Evolutionary conservation across 2,329 filamentous ascomycete species (phyloP).

Genomic region (Fusarium verrucosum): DNA sequence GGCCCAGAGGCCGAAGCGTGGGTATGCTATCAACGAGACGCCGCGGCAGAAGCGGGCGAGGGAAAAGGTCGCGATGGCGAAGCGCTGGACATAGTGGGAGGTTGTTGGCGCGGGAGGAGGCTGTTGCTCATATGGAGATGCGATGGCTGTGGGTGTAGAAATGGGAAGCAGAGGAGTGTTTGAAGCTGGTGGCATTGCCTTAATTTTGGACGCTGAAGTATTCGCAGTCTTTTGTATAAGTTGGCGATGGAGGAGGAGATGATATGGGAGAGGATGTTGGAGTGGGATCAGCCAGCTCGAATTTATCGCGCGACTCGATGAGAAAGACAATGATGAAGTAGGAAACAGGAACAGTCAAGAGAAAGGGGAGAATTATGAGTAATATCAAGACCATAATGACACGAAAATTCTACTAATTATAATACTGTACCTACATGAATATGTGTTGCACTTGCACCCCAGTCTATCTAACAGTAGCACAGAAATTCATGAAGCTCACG

Average conservation of each 20-base stretch:
- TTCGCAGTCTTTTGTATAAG: background rate
- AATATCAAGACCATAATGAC: slow-evolving; percentile 21
- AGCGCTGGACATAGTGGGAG: slow-evolving; percentile 34
- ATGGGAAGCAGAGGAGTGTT: slow-evolving; percentile 42
- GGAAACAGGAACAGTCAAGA: slow-evolving; percentile 11
- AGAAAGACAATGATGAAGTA: slow-evolving; percentile 12
- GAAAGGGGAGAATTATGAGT: slow-evolving; percentile 12
- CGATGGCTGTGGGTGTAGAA: slow-evolving; percentile 37
- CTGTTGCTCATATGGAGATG: slow-evolving; percentile 10
- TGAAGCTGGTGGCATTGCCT: slow-evolving; percentile 34
- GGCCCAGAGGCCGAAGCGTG: slow-evolving; percentile 44
- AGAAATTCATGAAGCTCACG: slow-evolving; percentile 35
- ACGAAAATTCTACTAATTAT: background rate
- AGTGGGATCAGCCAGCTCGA: slow-evolving; percentile 16
- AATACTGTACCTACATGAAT: background rate
- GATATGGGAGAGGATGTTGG: background rate
- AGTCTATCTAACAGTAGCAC: background rate
- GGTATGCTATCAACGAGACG: slow-evolving; percentile 43
- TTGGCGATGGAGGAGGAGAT: background rate
- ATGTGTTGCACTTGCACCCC: background rate
- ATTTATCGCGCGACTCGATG: slow-evolving; percentile 11
- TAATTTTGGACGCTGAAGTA: background rate
- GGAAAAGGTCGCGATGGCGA: slow-evolving; percentile 40
- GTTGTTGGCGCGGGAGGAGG: slow-evolving; percentile 17
- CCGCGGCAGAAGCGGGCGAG: slow-evolving; percentile 45